Percentiles rank a stretch among this genome's conserved stretches.
Evolutionary conservation across 2,329 filamentous ascomycete species (phyloP).

Genomic region (Colletotrichum navitas): DNA sequence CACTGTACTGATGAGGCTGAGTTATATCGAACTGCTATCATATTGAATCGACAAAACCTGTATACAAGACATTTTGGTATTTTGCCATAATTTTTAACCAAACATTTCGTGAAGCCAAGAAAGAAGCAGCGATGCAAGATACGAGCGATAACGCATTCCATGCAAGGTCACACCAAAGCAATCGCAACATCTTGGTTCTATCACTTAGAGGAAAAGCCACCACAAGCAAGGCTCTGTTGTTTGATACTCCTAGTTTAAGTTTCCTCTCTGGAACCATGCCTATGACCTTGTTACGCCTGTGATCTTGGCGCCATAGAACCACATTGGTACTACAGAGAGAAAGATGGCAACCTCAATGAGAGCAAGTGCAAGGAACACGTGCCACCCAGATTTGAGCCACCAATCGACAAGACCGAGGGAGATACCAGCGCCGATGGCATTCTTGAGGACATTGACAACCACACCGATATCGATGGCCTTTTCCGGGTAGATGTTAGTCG

Average conservation of each 20-base stretch:
- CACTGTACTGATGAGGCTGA: too few relatives aligned
- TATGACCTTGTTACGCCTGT: neutral
- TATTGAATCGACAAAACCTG: too few relatives aligned
- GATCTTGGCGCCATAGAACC: neutral
- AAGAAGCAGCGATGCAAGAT: neutral
- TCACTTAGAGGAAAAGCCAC: neutral
- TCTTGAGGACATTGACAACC: neutral
- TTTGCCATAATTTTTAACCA: neutral
- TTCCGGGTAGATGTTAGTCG: neutral
- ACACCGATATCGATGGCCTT: neutral
- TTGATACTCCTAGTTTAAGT: neutral
- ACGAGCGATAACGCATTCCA: neutral
- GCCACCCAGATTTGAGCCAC: neutral
- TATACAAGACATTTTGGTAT: neutral
- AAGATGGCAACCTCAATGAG: neutral
- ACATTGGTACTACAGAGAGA: neutral
- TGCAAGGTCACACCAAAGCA: neutral
- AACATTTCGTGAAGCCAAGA: neutral
- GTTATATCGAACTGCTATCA: too few relatives aligned
- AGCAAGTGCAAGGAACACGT: neutral
- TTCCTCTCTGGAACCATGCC: neutral
- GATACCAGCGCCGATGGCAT: neutral
- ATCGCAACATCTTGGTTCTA: rapidly evolving
- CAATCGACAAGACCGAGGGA: neutral
- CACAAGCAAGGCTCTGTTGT: neutral